A percentile compares a stretch with the other conserved stretches of the same genome.
Evolutionary conservation across 2,329 filamentous ascomycete genomes (phyloP).

Genomic region (Arthroderma sp.): DNA sequence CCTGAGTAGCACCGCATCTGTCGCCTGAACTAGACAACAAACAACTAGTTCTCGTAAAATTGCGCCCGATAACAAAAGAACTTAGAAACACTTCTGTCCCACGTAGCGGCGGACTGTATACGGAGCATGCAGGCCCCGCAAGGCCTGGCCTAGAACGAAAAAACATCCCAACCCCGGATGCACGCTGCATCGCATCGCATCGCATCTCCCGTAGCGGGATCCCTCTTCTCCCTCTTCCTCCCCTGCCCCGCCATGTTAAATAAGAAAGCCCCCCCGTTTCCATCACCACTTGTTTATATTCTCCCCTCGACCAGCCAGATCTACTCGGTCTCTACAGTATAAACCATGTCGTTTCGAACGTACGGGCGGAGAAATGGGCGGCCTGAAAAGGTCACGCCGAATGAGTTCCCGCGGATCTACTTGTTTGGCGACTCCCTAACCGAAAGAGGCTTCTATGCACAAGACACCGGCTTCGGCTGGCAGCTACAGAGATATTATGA

Average conservation of each 20-base stretch:
- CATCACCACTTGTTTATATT: neutral
- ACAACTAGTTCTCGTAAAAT: too few relatives aligned
- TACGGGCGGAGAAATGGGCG: neutral
- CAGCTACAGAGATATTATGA: constrained; percentile 15
- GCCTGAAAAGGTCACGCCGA: neutral
- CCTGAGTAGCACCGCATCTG: too few relatives aligned
- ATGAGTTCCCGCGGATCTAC: constrained; percentile 16
- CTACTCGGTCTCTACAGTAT: neutral
- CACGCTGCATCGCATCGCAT: neutral
- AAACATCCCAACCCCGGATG: neutral
- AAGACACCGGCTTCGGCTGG: constrained; percentile 15
- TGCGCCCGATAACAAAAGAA: too few relatives aligned
- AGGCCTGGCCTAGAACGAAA: neutral
- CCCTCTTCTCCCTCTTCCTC: neutral
- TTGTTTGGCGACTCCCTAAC: constrained; percentile 18
- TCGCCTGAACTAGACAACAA: too few relatives aligned
- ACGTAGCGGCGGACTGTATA: neutral
- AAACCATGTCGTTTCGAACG: neutral
- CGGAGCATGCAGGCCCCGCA: neutral
- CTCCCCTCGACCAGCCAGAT: neutral
- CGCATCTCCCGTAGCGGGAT: neutral
- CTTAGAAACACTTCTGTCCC: neutral
- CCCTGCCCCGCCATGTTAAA: neutral
- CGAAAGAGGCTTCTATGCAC: constrained; percentile 12
- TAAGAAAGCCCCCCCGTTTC: neutral